phyloP scores from a whole-genome alignment of 2,329 filamentous ascomycete genomes.

The Claviceps purpurea region DNA sequence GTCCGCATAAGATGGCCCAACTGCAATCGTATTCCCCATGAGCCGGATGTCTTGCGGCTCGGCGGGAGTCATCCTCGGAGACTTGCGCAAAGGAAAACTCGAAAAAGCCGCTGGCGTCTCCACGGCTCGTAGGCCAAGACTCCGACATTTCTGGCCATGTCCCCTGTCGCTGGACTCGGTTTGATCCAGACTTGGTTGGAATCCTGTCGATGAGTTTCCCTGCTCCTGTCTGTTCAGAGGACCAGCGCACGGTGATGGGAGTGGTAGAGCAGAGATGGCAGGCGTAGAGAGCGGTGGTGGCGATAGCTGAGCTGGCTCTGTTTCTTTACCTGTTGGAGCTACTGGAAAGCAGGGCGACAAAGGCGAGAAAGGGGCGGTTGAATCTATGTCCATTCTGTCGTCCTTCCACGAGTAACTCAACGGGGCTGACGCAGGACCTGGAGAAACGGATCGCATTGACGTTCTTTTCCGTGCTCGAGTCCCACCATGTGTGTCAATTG shows the following conservation, averaged over 20 bases:
- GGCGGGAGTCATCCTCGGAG: conserved; percentile 2
- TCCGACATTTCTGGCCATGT: conserved; percentile 15
- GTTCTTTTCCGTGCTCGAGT: conserved; percentile 37
- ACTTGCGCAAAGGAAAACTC: conserved; percentile 4
- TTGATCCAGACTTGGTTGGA: conserved; percentile 20
- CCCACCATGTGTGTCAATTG: conserved; percentile 26
- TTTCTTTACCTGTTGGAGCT: neutral
- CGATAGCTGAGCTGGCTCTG: neutral
- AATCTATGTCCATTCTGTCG: conserved; percentile 19
- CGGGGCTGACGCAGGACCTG: conserved; percentile 55
- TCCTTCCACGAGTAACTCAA: conserved; percentile 47
- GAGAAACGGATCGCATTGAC: conserved; percentile 41
- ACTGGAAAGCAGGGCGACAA: neutral
- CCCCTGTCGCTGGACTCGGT: conserved; percentile 6
- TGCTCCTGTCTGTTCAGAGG: conserved; percentile 4
- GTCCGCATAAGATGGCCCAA: conserved; percentile 22
- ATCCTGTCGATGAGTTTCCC: conserved; percentile 15
- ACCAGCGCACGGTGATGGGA: neutral
- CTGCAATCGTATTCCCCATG: conserved; percentile 22
- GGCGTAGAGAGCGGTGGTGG: neutral
- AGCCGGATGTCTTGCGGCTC: conserved; percentile 9
- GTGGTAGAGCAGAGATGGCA: neutral
- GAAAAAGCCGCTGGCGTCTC: conserved; percentile 10
- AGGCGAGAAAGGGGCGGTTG: neutral
- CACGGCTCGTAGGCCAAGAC: conserved; percentile 20